A percentile compares a stretch with the other conserved stretches of the same genome.
phyloP scores from a whole-genome alignment of 2,329 filamentous ascomycete genomes.

The Hortaea sp. region DNA sequence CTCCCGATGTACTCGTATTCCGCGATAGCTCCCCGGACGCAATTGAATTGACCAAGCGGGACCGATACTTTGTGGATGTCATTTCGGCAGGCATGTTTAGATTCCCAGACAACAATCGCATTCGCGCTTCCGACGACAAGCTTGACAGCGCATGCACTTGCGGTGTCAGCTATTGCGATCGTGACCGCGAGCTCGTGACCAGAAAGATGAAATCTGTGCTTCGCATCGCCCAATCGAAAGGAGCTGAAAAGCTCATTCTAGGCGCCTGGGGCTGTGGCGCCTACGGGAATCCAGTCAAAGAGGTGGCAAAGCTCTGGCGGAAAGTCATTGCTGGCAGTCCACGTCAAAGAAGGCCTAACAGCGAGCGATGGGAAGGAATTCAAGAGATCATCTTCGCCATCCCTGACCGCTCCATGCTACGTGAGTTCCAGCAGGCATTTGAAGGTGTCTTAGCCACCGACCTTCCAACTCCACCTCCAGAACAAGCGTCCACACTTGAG shows the following conservation, averaged over 20 bases:
- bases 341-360: slow-evolving; percentile 23
- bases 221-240: slow-evolving; percentile 39
- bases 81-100: slow-evolving; percentile 50
- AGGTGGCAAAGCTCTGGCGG: slow-evolving; percentile 49
- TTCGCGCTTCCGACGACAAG: slow-evolving; percentile 17
- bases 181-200: slow-evolving; percentile 42
- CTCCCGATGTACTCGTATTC: slow-evolving; percentile 51
- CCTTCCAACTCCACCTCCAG: slow-evolving; percentile 1
- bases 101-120: slow-evolving; percentile 41
- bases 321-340: slow-evolving; percentile 26
- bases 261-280: slow-evolving; percentile 58
- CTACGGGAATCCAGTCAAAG: slow-evolving; percentile 51
- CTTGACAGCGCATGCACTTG: slow-evolving; percentile 24
- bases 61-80: slow-evolving; percentile 50
- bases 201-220: slow-evolving; percentile 51
- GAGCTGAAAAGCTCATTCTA: slow-evolving; percentile 43
- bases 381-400: slow-evolving; percentile 52
- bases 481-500: slow-evolving; percentile 3
- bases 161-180: slow-evolving; percentile 33
- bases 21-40: slow-evolving; percentile 31
- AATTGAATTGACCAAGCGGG: slow-evolving; percentile 33
- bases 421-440: slow-evolving; percentile 36
- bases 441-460: slow-evolving; percentile 18
- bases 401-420: slow-evolving; percentile 41
- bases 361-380: slow-evolving; percentile 35